These are phyloP conservation scores for Eucalyptus victrix DNA, from an alignment of 345 rosid genomes.

Conservation along the genomic window DNA sequence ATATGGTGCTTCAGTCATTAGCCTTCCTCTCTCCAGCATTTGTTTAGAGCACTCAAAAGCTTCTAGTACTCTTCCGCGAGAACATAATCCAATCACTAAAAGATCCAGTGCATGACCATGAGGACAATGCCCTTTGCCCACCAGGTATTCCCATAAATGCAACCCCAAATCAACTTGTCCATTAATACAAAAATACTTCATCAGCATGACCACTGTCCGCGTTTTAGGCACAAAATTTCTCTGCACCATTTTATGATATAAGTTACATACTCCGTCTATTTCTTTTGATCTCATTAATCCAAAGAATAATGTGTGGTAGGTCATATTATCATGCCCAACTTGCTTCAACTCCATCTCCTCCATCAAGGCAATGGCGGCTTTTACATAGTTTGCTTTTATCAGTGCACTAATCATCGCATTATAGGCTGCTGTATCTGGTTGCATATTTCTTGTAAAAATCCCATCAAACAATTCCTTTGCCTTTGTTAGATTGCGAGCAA, in stretches of 20 bases:
- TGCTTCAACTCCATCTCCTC: constrained; percentile 61
- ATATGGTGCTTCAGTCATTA: constrained; percentile 31
- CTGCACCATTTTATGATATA: constrained; percentile 41
- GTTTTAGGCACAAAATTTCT: constrained; percentile 52
- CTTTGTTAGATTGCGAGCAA: too few species aligned
- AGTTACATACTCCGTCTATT: constrained; percentile 32
- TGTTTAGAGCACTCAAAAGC: constrained; percentile 38
- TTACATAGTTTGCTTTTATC: too few species aligned
- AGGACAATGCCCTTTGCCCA: too few species aligned
- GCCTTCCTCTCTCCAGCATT: constrained; percentile 66
- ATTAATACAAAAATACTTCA: constrained; percentile 64
- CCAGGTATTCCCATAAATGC: not conserved
- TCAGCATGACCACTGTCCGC: constrained; percentile 68
- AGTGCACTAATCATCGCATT: too few species aligned
- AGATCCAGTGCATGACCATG: too few species aligned
- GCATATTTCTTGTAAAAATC: too few species aligned
- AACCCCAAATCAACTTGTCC: constrained; percentile 42
- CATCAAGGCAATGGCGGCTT: constrained; percentile 36
- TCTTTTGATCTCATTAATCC: constrained; percentile 61
- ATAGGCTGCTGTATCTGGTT: too few species aligned
- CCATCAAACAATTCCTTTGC: too few species aligned
- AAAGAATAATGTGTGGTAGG: constrained; percentile 52
- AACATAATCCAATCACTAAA: too few species aligned
- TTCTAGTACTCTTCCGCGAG: too few species aligned
- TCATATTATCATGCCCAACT: constrained; percentile 43